Percentiles rank a stretch among this genome's conserved stretches.
phyloP scores from a whole-genome alignment of 768 basidiomycete genomes.

The Psilocybe subaeruginosa region DNA sequence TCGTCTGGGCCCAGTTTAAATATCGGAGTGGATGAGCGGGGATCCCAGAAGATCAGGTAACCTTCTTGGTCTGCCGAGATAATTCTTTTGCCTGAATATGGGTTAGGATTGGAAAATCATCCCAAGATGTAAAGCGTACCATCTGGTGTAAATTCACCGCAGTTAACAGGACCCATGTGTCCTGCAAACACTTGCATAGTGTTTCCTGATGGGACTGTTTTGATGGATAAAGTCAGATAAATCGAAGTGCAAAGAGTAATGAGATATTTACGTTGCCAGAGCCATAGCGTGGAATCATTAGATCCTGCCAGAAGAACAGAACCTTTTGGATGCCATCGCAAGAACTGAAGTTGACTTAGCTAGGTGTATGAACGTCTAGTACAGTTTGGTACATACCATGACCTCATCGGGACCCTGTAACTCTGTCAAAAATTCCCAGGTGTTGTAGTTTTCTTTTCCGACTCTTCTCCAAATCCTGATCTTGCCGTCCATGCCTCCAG shows the following conservation, averaged over 20 bases:
- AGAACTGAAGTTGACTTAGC: constrained; percentile 57
- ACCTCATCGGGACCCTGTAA: constrained; percentile 96
- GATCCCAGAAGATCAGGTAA: constrained; percentile 89
- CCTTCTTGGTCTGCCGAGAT: constrained; percentile 86
- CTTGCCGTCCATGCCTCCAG: constrained; percentile 98
- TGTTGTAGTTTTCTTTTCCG: constrained; percentile 69
- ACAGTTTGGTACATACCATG: constrained; percentile 57
- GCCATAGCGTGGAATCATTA: constrained; percentile 92
- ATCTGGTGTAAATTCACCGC: constrained; percentile 91
- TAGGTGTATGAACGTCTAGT: background rate
- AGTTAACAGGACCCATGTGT: constrained; percentile 82
- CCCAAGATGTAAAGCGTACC: constrained; percentile 43
- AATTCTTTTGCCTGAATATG: constrained; percentile 75
- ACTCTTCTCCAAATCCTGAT: constrained; percentile 91
- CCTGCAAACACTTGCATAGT: constrained; percentile 97
- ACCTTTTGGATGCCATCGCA: constrained; percentile 97
- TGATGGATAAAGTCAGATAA: background rate
- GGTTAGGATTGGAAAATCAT: background rate
- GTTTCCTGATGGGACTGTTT: constrained; percentile 89
- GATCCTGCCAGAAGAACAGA: constrained; percentile 86
- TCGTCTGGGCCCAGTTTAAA: constrained; percentile 79
- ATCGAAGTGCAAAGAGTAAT: background rate
- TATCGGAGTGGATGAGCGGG: constrained; percentile 72
- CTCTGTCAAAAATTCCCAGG: constrained; percentile 95
- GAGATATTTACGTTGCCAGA: constrained; percentile 87